phyloP scores from a whole-genome alignment of 2,329 filamentous ascomycete genomes.

The Pseudocercospora pini-densiflorae region DNA sequence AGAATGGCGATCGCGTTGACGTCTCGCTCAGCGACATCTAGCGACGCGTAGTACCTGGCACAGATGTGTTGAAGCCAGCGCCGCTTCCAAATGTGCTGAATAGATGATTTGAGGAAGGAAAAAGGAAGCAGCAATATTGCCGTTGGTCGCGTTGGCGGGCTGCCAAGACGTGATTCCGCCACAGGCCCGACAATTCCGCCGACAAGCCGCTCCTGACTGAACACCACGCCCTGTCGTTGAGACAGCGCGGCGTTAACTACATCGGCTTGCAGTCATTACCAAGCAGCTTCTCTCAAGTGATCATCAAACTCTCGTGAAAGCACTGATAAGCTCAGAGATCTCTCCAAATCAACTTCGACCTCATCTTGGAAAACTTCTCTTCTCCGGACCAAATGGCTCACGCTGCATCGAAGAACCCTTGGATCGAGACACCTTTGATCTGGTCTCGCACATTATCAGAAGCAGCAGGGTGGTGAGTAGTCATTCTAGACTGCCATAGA shows the following conservation, averaged over 20 bases:
- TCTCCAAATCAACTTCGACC: not conserved
- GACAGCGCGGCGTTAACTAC: not conserved
- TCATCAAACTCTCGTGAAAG: too few species aligned
- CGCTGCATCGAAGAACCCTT: slow-evolving; percentile 50
- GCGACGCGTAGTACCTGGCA: not conserved
- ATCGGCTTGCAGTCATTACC: not conserved
- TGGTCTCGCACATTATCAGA: slow-evolving; percentile 69
- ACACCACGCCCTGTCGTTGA: too few species aligned
- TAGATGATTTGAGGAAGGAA: not conserved
- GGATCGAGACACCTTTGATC: slow-evolving; percentile 73
- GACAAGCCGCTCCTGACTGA: too few species aligned
- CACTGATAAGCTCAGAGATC: too few species aligned
- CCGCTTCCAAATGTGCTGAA: not conserved
- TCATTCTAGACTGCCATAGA: not conserved
- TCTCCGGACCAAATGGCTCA: not conserved
- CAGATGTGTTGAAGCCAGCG: not conserved
- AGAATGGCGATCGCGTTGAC: too few species aligned
- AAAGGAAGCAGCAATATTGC: not conserved
- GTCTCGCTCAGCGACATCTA: too few species aligned
- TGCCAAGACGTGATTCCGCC: not conserved
- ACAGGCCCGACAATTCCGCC: not conserved
- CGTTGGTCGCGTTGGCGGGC: not conserved
- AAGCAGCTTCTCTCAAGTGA: not conserved
- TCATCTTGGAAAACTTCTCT: not conserved
- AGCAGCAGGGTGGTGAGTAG: slow-evolving; percentile 70